A percentile compares a stretch with the other conserved stretches of the same genome.
Evolutionary conservation across 805 yeast species (phyloP).

Genomic region (Monosporozyma servazzii): DNA sequence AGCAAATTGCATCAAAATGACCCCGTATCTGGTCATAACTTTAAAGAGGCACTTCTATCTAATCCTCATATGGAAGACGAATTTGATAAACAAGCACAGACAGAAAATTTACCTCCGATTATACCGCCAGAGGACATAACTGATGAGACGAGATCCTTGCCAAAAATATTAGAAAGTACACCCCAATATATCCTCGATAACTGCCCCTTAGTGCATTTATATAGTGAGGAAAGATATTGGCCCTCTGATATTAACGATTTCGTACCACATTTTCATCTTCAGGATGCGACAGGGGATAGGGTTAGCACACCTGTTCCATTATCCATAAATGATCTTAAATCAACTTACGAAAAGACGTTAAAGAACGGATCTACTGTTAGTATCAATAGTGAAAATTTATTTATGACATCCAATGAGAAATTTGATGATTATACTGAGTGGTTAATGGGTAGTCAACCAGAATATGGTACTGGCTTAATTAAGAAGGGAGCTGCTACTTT

Average conservation of each 20-base stretch:
- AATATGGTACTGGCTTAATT: slow-evolving; percentile 59
- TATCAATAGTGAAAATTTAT: slow-evolving; percentile 34
- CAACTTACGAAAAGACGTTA: slow-evolving; percentile 6
- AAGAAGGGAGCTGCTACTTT: slow-evolving; percentile 70
- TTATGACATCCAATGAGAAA: slow-evolving; percentile 58
- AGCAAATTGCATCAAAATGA: not conserved
- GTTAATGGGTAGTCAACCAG: slow-evolving; percentile 78
- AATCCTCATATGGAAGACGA: not conserved
- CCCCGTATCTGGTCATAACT: not conserved
- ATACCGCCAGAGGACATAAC: slow-evolving; percentile 19
- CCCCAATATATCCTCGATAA: slow-evolving; percentile 55
- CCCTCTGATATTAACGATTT: slow-evolving; percentile 75
- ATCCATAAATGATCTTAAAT: slow-evolving; percentile 21
- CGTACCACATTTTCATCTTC: slow-evolving; percentile 56
- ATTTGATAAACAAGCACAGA: not conserved
- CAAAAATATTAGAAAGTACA: slow-evolving; percentile 36
- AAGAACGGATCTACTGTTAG: slow-evolving; percentile 6
- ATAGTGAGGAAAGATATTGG: slow-evolving; percentile 77
- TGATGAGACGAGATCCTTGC: slow-evolving; percentile 23
- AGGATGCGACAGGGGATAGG: slow-evolving; percentile 37
- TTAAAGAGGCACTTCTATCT: not conserved
- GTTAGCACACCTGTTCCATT: slow-evolving; percentile 21
- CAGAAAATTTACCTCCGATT: slow-evolving; percentile 18
- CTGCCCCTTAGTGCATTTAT: slow-evolving; percentile 75
- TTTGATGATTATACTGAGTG: slow-evolving; percentile 70